A percentile compares a stretch with the other conserved stretches of the same genome.
Conservation (phyloP, 106 monocot genomes). For the Apostasia ramifera region DNA sequence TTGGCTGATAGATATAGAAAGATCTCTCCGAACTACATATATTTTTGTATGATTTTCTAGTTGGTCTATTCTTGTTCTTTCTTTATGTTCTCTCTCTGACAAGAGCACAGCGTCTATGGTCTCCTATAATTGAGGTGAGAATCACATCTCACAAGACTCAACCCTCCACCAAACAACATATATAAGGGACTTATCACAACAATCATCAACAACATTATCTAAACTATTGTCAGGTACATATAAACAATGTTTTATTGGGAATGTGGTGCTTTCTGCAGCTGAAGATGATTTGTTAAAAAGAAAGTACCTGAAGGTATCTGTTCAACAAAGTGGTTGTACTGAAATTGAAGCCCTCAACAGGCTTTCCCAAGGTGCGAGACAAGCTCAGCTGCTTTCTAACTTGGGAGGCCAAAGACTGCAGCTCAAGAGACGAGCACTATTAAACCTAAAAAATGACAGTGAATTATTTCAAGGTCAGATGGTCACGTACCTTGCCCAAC, state of each 20-base stretch:
- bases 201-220: not conserved
- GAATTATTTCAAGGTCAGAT: not conserved
- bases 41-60: no score
- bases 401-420: constrained; percentile 80
- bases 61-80: no score
- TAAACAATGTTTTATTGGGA: no score
- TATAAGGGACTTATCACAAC: not conserved
- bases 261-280: not conserved
- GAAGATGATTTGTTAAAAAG: not conserved
- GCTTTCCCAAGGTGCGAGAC: constrained; percentile 50
- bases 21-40: no score
- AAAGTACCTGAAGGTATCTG: constrained; percentile 71
- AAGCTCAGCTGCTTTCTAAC: constrained; percentile 79
- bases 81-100: no score
- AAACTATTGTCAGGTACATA: not conserved
- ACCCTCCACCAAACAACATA: not conserved
- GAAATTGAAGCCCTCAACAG: constrained; percentile 73
- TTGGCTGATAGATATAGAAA: no score
- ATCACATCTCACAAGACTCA: not conserved
- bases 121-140: no score
- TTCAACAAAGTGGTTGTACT: constrained; percentile 73
- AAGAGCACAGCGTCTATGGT: no score
- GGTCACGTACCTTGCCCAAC: constrained; percentile 78
- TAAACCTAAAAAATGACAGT: not conserved
- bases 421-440: not conserved